Conservation (phyloP, 2,329 filamentous ascomycete genomes). For the Colletotrichum echinochloae region DNA sequence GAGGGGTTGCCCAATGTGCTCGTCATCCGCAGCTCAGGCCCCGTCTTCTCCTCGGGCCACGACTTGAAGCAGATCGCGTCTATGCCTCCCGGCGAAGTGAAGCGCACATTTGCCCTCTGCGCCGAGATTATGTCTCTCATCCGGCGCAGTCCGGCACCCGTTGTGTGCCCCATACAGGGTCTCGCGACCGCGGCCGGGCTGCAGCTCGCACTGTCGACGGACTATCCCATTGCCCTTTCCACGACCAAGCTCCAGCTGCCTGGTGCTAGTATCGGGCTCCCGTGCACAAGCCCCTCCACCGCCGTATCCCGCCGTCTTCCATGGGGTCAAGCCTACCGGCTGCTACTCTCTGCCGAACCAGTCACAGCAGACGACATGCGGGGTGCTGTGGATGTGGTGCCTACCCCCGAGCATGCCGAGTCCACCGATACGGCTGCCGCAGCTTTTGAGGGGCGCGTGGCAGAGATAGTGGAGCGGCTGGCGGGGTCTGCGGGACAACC, state of each 20-base stretch:
- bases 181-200: conserved; percentile 49
- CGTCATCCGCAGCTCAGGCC: conserved; percentile 47
- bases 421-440: conserved; percentile 41
- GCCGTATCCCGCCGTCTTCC: conserved; percentile 46
- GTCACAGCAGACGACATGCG: conserved; percentile 44
- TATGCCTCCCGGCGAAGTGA: conserved; percentile 29
- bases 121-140: conserved; percentile 50
- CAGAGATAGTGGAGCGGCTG: conserved; percentile 43
- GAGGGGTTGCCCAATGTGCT: conserved; percentile 47
- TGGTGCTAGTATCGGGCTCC: conserved; percentile 47
- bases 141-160: conserved; percentile 47
- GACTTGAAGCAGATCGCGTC: conserved; percentile 47
- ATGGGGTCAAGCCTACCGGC: conserved; percentile 45
- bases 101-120: conserved; percentile 46
- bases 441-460: conserved; percentile 45
- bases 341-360: conserved; percentile 48
- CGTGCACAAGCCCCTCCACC: conserved; percentile 49
- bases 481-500: conserved; percentile 45
- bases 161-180: conserved; percentile 49
- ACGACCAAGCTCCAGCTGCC: conserved; percentile 46
- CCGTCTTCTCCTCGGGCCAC: conserved; percentile 50
- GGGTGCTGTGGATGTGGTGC: conserved; percentile 46
- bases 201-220: conserved; percentile 50
- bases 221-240: conserved; percentile 46
- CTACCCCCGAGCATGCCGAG: conserved; percentile 38